Base-by-base conservation (phyloP, 2,329 filamentous ascomycete species). In the Sarocladium strictum region DNA sequence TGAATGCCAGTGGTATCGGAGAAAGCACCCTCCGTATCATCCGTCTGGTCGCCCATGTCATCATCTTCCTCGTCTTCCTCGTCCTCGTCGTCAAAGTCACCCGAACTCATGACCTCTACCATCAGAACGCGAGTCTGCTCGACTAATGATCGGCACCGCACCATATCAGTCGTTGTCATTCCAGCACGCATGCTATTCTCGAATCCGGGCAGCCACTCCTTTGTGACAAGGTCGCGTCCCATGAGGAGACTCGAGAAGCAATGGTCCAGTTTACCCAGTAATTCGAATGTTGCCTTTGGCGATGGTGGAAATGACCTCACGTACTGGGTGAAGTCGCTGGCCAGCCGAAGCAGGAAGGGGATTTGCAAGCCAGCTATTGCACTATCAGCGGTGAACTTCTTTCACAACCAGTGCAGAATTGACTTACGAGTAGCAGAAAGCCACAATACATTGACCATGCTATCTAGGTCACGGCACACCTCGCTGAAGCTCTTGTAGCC, bases 381-480 rank as follows among this genome's bases (percentile, higher is more conserved):
- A 23, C 14, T 17, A 10, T 7, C 23, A 32, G 29, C 24, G 19
- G 27, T 33, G 11, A 11, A 17, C 5, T 14, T 29, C 10, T 17
- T 7, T 19, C n/a, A 50, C 19, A 3, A 23, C n/a, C 7, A 3
- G 7, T 17, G 5, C 10, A 10, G 14, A 19, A 4, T 19, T 32
- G 7, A 68, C 89, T 67, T 76, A 91, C 90, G 90, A 21, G 92
- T 96, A 10, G 88, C 90, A 27, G 86, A 90, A 21, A 90, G 80
- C 93, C 93, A 97, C 4, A 96, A 71, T 7, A 95, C 80, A 67
- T 95, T 87, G 15, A 96, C 72, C 12, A 96, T 67, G 5, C 78
- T 77, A 55, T 92, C 87, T 1, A 96, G 69, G 63, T 96, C 90
- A 55, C 75, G 80, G 54, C 83, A 89, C 3, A 90, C 80, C 63